These are phyloP conservation scores for Ogataea sp. DNA, from an alignment of 805 yeast species.

Conservation along the genomic window DNA sequence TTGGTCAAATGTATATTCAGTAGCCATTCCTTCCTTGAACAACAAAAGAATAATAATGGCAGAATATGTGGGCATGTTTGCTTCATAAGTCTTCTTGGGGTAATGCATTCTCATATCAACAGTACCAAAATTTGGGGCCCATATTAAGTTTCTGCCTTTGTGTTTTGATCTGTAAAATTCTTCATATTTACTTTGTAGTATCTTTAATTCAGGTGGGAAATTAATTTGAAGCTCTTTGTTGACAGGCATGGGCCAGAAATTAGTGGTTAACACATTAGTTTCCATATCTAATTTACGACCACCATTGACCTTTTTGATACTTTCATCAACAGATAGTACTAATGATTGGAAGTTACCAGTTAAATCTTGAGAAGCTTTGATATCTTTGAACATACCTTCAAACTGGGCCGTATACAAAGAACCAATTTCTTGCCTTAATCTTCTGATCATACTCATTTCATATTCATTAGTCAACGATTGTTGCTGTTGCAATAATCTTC, in stretches of 20 bases:
- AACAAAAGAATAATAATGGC: constrained; percentile 63
- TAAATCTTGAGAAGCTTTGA: constrained; percentile 47
- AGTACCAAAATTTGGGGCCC: constrained; percentile 83
- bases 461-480: constrained; percentile 42
- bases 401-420: constrained; percentile 69
- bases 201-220: constrained; percentile 36
- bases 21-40: constrained; percentile 39
- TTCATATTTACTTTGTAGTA: constrained; percentile 38
- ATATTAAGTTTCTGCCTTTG: constrained; percentile 51
- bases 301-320: constrained; percentile 11
- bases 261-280: constrained; percentile 49
- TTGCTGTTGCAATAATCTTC: constrained; percentile 54
- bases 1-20: constrained; percentile 48
- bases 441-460: constrained; percentile 61
- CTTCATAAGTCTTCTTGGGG: constrained; percentile 62
- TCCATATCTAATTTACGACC: constrained; percentile 33
- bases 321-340: constrained; percentile 9
- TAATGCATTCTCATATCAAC: constrained; percentile 71
- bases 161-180: constrained; percentile 42
- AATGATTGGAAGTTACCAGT: constrained; percentile 29
- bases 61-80: constrained; percentile 74
- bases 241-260: constrained; percentile 59
- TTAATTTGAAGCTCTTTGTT: constrained; percentile 25
- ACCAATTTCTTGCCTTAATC: constrained; percentile 70
- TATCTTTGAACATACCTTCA: constrained; percentile 83